Evolutionary conservation across 805 yeast genomes (phyloP).

Genomic region (Priceomyces carsonii): DNA sequence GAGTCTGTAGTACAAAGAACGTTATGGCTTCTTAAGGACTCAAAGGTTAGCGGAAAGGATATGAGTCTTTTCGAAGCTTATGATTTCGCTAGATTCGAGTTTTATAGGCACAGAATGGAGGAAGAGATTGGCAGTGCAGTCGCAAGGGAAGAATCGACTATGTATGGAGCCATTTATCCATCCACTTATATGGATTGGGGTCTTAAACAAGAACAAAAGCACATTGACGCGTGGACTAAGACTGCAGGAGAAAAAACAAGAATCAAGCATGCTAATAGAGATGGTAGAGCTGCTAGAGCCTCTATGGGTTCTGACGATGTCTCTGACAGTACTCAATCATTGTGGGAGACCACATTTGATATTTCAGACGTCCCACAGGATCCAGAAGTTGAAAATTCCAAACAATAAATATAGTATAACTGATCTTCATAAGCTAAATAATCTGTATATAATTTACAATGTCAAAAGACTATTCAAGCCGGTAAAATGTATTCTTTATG

Average conservation of each 20-base stretch:
- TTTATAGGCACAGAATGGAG: constrained; percentile 80
- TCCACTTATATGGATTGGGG: constrained; percentile 66
- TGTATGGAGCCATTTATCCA: constrained; percentile 80
- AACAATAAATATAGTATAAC: constrained; percentile 1
- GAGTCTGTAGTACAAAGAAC: constrained; percentile 58
- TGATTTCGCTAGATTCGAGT: constrained; percentile 84
- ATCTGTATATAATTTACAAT: constrained; percentile 7
- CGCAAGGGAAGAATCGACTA: constrained; percentile 76
- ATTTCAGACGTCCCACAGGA: constrained; percentile 1
- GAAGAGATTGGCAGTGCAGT: constrained; percentile 76
- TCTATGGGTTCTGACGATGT: constrained; percentile 21
- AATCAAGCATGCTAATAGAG: constrained; percentile 48
- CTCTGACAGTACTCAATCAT: constrained; percentile 10
- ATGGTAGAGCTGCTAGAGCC: constrained; percentile 20
- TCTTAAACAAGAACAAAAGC: constrained; percentile 66
- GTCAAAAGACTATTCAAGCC: too few relatives aligned
- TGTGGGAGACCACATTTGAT: constrained; percentile 12
- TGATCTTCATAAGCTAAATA: background rate
- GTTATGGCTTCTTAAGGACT: constrained; percentile 32
- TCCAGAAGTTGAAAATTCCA: constrained; percentile 5
- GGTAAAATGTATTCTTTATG: too few relatives aligned
- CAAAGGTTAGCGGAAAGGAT: constrained; percentile 19
- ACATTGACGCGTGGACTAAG: constrained; percentile 70
- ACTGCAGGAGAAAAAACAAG: constrained; percentile 69
- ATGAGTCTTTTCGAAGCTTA: constrained; percentile 63